phyloP scores from a whole-genome alignment of 192 early-diverging fungal genomes.

The Rhizoclosmatium globosum region DNA sequence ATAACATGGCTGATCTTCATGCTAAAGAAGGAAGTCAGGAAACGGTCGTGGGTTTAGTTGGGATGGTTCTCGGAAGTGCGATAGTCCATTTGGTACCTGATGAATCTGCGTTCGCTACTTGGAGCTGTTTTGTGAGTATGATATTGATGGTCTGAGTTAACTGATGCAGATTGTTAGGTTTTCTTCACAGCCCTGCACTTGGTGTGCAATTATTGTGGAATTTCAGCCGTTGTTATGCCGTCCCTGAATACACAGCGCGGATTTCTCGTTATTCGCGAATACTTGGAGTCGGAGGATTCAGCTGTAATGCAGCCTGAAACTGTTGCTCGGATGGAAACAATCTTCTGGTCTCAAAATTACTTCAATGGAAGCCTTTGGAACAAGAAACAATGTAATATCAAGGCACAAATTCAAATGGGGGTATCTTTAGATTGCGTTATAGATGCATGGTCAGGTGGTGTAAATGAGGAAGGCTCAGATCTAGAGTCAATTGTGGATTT shows the following conservation, averaged over 20 bases:
- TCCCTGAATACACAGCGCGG: slow-evolving; percentile 50
- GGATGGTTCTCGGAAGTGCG: slow-evolving; percentile 37
- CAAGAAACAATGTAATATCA: neutral
- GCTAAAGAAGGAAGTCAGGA: slow-evolving; percentile 61
- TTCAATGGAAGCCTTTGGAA: neutral
- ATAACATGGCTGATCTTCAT: slow-evolving; percentile 52
- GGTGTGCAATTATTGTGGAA: slow-evolving; percentile 48
- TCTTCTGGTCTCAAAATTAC: slow-evolving; percentile 32
- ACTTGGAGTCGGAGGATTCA: neutral
- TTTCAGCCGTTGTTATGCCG: slow-evolving; percentile 41
- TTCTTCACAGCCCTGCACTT: slow-evolving; percentile 49
- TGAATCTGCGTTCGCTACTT: neutral
- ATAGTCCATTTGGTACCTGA: slow-evolving; percentile 21
- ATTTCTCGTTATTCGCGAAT: slow-evolving; percentile 35
- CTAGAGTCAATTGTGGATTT: too few species aligned
- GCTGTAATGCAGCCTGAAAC: neutral
- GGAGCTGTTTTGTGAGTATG: slow-evolving; percentile 14
- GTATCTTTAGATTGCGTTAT: slow-evolving; percentile 14
- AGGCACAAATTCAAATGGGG: slow-evolving; percentile 17
- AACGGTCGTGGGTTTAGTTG: slow-evolving; percentile 51
- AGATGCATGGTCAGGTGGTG: slow-evolving; percentile 21
- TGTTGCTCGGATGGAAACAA: slow-evolving; percentile 18
- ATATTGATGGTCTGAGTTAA: neutral
- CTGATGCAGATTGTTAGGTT: slow-evolving; percentile 13
- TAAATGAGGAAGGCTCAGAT: neutral